These are phyloP conservation scores for Drechslerella dactyloides DNA, from an alignment of 2,329 filamentous ascomycete genomes.

Conservation along the genomic window DNA sequence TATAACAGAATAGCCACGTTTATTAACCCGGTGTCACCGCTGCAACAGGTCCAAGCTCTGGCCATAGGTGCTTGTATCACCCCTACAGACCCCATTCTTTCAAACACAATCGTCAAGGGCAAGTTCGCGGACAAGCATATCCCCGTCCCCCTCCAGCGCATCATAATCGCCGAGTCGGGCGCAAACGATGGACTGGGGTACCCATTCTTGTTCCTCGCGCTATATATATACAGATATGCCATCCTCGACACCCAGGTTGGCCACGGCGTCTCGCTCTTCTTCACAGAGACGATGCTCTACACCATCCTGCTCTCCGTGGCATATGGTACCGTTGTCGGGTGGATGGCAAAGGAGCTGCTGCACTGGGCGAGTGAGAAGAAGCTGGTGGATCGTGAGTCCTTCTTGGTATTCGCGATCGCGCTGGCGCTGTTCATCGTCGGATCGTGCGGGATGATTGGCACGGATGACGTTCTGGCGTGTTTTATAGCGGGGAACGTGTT, in stretches of 20 bases:
- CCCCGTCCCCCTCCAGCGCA: constrained; percentile 78
- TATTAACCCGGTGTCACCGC: neutral
- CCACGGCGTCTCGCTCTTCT: constrained; percentile 78
- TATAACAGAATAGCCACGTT: too few relatives aligned
- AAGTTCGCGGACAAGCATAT: constrained; percentile 92
- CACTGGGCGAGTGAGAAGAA: constrained; percentile 82
- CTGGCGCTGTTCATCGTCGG: constrained; percentile 77
- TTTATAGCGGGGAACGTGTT: constrained; percentile 92
- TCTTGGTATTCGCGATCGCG: constrained; percentile 79
- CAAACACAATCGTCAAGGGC: constrained; percentile 89
- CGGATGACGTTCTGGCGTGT: constrained; percentile 87
- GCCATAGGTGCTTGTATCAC: constrained; percentile 86
- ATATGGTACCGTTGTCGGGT: constrained; percentile 79
- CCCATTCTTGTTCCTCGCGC: constrained; percentile 81
- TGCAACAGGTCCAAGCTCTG: constrained; percentile 69
- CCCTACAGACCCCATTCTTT: constrained; percentile 85
- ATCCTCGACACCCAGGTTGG: constrained; percentile 65
- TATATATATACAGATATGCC: constrained; percentile 81
- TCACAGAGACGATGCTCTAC: constrained; percentile 84
- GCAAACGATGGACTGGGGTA: constrained; percentile 90
- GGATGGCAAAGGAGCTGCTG: constrained; percentile 79
- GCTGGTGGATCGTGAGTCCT: constrained; percentile 85
- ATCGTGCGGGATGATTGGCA: constrained; percentile 84
- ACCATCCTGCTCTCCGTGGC: constrained; percentile 77
- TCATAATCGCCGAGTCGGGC: constrained; percentile 81